Evolutionary conservation across 2,329 filamentous ascomycete genomes (phyloP).

Genomic region (Aspergillus sp.): DNA sequence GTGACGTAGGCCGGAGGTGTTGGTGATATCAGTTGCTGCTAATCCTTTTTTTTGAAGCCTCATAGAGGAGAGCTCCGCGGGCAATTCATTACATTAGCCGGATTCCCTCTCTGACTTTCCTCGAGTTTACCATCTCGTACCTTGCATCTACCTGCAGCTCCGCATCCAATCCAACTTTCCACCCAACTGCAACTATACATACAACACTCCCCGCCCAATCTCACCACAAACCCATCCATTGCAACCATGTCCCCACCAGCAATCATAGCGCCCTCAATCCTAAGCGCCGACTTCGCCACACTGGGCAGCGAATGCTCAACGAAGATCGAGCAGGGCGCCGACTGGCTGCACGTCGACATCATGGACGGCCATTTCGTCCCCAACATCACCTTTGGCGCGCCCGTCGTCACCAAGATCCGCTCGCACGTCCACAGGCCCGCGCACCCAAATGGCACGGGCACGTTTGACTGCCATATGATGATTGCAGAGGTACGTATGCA

Average conservation of each 20-base stretch:
- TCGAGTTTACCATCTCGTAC: not conserved
- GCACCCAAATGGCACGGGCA: slow-evolving; percentile 75
- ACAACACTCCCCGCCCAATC: not conserved
- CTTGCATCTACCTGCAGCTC: not conserved
- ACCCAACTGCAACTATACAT: slow-evolving; percentile 1
- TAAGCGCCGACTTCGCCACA: slow-evolving; percentile 92
- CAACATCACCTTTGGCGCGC: slow-evolving; percentile 95
- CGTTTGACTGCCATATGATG: slow-evolving; percentile 99
- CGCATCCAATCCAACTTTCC: slow-evolving; percentile 2
- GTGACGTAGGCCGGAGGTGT: slow-evolving; percentile 29
- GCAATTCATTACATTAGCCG: not conserved
- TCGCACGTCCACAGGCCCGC: slow-evolving; percentile 78
- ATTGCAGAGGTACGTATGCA: slow-evolving; percentile 77
- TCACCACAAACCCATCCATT: not conserved
- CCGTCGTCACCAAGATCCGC: slow-evolving; percentile 93
- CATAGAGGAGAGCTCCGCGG: not conserved
- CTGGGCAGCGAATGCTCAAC: slow-evolving; percentile 83
- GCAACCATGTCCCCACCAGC: slow-evolving; percentile 79
- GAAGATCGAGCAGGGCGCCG: slow-evolving; percentile 84
- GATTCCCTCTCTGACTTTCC: not conserved
- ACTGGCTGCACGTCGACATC: slow-evolving; percentile 96
- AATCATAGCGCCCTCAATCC: slow-evolving; percentile 97
- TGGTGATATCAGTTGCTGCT: slow-evolving; percentile 25
- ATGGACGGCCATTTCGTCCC: slow-evolving; percentile 99
- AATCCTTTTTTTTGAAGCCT: slow-evolving; percentile 7